phyloP scores from a whole-genome alignment of 2,329 filamentous ascomycete species.

The Catunica adiposa region DNA sequence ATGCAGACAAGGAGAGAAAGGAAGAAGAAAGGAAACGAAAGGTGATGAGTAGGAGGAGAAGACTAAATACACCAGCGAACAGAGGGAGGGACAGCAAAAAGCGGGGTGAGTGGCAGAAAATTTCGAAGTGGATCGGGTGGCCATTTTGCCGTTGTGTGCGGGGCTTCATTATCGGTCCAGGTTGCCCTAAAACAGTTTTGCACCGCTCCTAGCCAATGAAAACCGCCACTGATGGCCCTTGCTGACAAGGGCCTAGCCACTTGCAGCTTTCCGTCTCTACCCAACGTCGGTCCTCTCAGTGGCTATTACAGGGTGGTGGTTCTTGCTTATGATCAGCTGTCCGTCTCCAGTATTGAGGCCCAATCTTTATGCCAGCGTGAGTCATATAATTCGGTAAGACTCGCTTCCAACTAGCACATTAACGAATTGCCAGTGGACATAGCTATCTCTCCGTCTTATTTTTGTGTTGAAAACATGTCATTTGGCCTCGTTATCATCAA shows the following conservation, averaged over 20 bases:
- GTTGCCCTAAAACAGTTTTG: constrained; percentile 13
- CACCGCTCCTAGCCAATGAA: constrained; percentile 3
- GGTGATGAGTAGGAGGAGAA: constrained; percentile 5
- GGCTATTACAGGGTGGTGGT: neutral
- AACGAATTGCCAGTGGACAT: neutral
- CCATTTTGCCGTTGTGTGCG: constrained; percentile 13
- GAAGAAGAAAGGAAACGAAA: constrained; percentile 13
- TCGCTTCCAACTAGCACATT: neutral
- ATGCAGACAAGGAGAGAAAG: constrained; percentile 15
- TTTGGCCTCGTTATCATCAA: no score
- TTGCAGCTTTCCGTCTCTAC: neutral
- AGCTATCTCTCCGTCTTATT: neutral
- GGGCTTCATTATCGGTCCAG: neutral
- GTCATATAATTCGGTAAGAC: neutral
- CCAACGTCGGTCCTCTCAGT: neutral
- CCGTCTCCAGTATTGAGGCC: neutral
- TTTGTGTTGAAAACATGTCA: neutral
- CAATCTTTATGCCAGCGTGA: neutral
- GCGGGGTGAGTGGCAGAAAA: constrained; percentile 15
- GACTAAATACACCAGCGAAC: constrained; percentile 12
- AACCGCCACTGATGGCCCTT: neutral
- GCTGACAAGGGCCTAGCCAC: neutral
- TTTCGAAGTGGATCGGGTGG: constrained; percentile 12
- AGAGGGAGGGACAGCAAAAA: constrained; percentile 11
- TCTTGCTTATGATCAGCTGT: neutral